Percentiles rank a stretch among this genome's conserved stretches.
phyloP scores from a whole-genome alignment of 2,329 filamentous ascomycete genomes.

The Epichloe uncinata region DNA sequence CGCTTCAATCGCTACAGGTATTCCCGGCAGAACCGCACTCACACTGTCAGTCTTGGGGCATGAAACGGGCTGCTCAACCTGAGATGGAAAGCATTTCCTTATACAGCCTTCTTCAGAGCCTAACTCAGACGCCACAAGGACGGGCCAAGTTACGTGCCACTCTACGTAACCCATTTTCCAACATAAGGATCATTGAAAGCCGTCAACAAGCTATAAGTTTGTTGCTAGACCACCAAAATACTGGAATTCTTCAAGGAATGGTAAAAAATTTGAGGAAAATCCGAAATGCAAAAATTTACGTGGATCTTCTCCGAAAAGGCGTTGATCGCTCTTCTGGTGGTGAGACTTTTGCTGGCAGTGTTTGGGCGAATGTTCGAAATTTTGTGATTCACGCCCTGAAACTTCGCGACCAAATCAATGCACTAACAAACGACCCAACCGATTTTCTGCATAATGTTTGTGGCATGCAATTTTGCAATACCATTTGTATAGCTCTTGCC shows the following conservation, averaged over 20 bases:
- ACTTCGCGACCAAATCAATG: conserved; percentile 46
- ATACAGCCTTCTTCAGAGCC: conserved; percentile 65
- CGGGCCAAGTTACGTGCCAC: conserved; percentile 59
- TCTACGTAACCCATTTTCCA: conserved; percentile 65
- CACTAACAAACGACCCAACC: conserved; percentile 5
- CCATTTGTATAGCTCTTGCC: background rate
- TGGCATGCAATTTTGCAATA: background rate
- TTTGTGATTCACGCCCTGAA: conserved; percentile 62
- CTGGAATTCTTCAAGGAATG: conserved; percentile 38
- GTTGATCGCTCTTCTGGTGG: conserved; percentile 39
- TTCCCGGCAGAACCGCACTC: conserved; percentile 72
- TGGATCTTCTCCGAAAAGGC: conserved; percentile 65
- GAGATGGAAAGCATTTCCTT: conserved; percentile 73
- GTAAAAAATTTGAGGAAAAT: conserved; percentile 52
- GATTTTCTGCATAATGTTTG: conserved; percentile 2
- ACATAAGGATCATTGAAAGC: conserved; percentile 53
- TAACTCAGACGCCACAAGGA: conserved; percentile 70
- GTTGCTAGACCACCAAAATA: conserved; percentile 57
- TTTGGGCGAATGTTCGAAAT: conserved; percentile 58
- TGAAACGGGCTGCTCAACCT: conserved; percentile 29
- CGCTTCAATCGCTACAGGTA: conserved; percentile 72
- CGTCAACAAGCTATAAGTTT: conserved; percentile 57
- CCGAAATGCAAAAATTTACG: conserved; percentile 58
- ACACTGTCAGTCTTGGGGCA: conserved; percentile 61
- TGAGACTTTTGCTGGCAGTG: conserved; percentile 46